These are phyloP conservation scores for Heracleum sosnowskyi DNA, from an alignment of 129 eudicot genomes.

Conservation along the genomic window DNA sequence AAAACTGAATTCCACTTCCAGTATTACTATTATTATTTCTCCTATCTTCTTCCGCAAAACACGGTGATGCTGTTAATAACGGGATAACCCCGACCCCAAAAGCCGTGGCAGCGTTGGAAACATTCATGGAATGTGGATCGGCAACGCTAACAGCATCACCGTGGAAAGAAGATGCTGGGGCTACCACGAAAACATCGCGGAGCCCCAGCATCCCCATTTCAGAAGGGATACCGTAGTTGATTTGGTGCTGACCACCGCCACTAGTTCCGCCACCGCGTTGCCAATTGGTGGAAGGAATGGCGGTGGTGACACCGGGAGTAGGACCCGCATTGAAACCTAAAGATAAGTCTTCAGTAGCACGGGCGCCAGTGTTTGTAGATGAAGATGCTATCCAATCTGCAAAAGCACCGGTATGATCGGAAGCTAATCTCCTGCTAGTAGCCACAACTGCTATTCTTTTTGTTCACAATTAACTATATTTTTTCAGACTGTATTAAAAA, in stretches of 20 bases:
- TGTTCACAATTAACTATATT: neutral
- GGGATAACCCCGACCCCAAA: constrained; percentile 66
- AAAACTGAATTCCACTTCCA: constrained; percentile 31
- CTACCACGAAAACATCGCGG: constrained; percentile 45
- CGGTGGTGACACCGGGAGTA: constrained; percentile 18
- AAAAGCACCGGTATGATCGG: constrained; percentile 80
- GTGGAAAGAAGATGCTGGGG: constrained; percentile 39
- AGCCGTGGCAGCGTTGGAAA: constrained; percentile 26
- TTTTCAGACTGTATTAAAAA: neutral
- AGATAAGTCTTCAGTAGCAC: constrained; percentile 50
- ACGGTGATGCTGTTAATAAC: constrained; percentile 45
- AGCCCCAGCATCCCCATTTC: constrained; percentile 66
- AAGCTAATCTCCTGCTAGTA: constrained; percentile 59
- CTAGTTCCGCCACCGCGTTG: constrained; percentile 16
- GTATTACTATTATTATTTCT: neutral
- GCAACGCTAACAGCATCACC: constrained; percentile 17
- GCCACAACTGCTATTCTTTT: constrained; percentile 56
- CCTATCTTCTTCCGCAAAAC: constrained; percentile 12
- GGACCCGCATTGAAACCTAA: constrained; percentile 67
- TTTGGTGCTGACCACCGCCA: constrained; percentile 31
- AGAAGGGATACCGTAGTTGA: constrained; percentile 48
- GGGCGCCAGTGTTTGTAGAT: constrained; percentile 24
- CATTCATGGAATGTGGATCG: constrained; percentile 18
- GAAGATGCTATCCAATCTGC: constrained; percentile 76
- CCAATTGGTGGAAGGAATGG: constrained; percentile 29